phyloP scores from a whole-genome alignment of 345 rosid species.

The Euphorbia pulcherrima region DNA sequence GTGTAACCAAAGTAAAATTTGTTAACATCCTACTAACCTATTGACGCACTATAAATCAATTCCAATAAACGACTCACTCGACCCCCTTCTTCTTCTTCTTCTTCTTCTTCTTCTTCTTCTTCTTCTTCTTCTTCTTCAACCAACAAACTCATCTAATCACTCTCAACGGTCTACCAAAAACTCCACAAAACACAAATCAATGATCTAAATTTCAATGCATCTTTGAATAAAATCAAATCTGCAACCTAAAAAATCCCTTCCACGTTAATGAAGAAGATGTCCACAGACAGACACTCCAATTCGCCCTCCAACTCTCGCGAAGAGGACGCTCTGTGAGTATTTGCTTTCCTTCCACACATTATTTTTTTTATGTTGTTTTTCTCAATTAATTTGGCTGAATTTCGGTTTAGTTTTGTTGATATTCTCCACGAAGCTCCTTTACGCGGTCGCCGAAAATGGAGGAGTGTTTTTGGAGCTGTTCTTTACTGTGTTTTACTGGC shows the following conservation, averaged over 20 bases:
- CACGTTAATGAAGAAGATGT: constrained; percentile 5
- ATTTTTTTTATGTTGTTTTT: background rate
- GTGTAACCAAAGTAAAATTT: too few relatives aligned
- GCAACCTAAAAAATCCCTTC: background rate
- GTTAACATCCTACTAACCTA: too few relatives aligned
- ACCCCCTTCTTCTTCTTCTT: too few relatives aligned
- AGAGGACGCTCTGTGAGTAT: constrained; percentile 24
- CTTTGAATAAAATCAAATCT: background rate
- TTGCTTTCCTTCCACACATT: background rate
- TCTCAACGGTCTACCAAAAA: background rate
- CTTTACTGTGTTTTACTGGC: constrained; percentile 64
- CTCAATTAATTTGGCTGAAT: background rate
- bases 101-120: too few relatives aligned
- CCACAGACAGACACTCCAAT: constrained; percentile 24
- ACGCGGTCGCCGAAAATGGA: constrained; percentile 84
- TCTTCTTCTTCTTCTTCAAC: background rate
- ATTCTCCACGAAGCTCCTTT: constrained; percentile 91
- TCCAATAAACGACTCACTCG: too few relatives aligned
- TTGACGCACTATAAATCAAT: too few relatives aligned
- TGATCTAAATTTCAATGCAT: background rate
- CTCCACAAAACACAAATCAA: background rate
- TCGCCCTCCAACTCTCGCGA: constrained; percentile 24
- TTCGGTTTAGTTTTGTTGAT: constrained; percentile 60
- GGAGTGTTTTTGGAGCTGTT: constrained; percentile 68
- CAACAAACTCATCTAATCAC: background rate